These are phyloP conservation scores for Aplosporella prunicola DNA, from an alignment of 2,329 filamentous ascomycete species.

Conservation along the genomic window DNA sequence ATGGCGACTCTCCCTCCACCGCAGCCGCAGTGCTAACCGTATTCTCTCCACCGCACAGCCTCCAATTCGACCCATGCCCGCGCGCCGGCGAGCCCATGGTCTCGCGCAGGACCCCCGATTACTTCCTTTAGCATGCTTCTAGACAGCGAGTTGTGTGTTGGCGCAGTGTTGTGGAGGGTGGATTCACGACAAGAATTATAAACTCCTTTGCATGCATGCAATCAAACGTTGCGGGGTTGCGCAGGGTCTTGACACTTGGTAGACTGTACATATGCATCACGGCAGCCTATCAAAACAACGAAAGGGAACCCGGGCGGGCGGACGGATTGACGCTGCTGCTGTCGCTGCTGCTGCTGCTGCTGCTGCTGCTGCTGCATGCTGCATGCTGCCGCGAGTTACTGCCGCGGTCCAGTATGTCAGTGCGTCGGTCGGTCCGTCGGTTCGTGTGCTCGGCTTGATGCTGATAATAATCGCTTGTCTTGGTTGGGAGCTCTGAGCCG, in stretches of 20 bases:
- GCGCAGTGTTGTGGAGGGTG: conserved; percentile 5
- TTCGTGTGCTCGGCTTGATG: too few species aligned
- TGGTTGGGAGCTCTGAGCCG: too few species aligned
- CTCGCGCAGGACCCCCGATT: conserved; percentile 86
- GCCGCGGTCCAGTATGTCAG: too few species aligned
- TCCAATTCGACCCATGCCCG: conserved; percentile 98
- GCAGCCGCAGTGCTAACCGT: background rate
- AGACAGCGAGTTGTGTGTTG: conserved; percentile 1
- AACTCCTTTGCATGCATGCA: conserved; percentile 7
- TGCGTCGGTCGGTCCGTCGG: too few species aligned
- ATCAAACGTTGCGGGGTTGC: background rate
- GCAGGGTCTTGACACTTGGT: conserved; percentile 7
- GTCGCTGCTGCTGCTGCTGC: background rate
- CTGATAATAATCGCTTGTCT: too few species aligned
- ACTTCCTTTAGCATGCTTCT: conserved; percentile 84
- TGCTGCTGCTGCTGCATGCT: too few species aligned
- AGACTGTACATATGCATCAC: conserved; percentile 16
- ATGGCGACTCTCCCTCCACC: conserved; percentile 59
- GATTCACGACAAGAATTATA: conserved; percentile 8
- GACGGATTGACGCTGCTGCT: background rate
- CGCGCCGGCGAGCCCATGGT: conserved; percentile 98
- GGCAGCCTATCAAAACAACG: conserved; percentile 13
- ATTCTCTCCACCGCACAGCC: conserved; percentile 43
- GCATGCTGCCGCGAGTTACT: too few species aligned
- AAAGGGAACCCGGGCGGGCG: too few species aligned